Evolutionary conservation across 768 basidiomycete genomes (phyloP).

Genomic region (Termitomyces sp.): DNA sequence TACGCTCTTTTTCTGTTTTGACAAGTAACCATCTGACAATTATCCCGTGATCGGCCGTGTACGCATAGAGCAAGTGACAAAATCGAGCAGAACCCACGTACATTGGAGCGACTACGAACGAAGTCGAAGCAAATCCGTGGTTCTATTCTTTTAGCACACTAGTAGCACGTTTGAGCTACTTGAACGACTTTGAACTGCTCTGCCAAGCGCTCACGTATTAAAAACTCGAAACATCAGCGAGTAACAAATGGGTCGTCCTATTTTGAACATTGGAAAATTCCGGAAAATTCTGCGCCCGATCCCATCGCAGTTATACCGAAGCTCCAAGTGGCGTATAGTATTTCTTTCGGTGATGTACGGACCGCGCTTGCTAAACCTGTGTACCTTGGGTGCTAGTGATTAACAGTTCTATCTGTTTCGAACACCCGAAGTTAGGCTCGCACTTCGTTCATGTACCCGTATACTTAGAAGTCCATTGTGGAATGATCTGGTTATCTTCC

Average conservation of each 20-base stretch:
- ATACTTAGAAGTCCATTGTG: neutral
- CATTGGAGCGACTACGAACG: neutral
- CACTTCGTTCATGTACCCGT: neutral
- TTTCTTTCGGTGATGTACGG: neutral
- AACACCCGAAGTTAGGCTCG: neutral
- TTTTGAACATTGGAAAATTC: neutral
- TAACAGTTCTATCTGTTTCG: neutral
- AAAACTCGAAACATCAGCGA: neutral
- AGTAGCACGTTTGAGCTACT: neutral
- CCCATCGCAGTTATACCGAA: neutral
- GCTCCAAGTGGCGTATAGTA: neutral
- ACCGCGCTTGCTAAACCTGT: neutral
- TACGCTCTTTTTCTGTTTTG: neutral
- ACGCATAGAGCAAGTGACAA: neutral
- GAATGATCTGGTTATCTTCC: neutral
- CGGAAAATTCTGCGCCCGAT: conserved; percentile 4
- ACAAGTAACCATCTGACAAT: neutral
- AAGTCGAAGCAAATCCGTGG: neutral
- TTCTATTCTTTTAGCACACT: neutral
- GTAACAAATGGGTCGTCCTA: neutral
- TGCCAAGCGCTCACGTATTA: neutral
- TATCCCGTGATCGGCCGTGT: conserved; percentile 3
- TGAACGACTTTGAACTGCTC: neutral
- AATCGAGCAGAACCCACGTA: neutral
- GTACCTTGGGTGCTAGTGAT: neutral